Base-by-base conservation (phyloP, 208 protist genomes). In the Trypanosoma brucei region DNA sequence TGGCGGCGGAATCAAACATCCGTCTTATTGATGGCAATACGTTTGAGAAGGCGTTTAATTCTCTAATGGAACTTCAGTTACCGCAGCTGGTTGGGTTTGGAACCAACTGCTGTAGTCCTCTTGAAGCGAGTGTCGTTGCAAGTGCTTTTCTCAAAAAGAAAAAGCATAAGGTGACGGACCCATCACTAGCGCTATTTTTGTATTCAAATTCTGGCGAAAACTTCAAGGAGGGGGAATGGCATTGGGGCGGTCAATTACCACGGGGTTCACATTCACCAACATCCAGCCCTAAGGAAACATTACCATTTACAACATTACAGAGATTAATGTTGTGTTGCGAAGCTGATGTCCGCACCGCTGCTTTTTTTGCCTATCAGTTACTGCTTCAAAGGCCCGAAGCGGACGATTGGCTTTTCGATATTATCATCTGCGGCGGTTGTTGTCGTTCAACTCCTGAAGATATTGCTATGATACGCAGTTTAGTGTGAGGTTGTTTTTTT, bases 391-490 rank as follows among this genome's bases (percentile, higher is more conserved):
- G 65, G 31, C 49, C 45, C 35, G 22, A 45, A 40, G 50, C 65
- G 9, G 38, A 55, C 1, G 65, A 70, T 54, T 70, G 65, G 65
- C 40, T 70, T 7, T 63, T 70, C 45, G 50, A 64, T 14, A 40
- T 61, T 34, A 31, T 70, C n/a, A 30, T 70, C 13, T 62, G 37
- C 36, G 65, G 65, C 2, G 65, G 33, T 9, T 70, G 65, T 38
- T 70, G 65, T 49, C 56, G 65, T 30, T 70, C 65, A 3, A 64
- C 36, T 14, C 55, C 65, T 37, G 57, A 62, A 6, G 65, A 70
- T 49, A 70, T 63, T 37, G 5, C 40, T 8, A 31, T 33, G 13
- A 40, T 70, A 44, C 59, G 55, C 1, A 11, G 9, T 33, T 7
- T 59, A 30, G 31, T 13, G 44, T 33, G 38, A 13, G 44, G 34